A percentile compares a stretch with the other conserved stretches of the same genome.
Conservation (phyloP, 2,329 filamentous ascomycete genomes). For the Xylaria polymorpha region DNA sequence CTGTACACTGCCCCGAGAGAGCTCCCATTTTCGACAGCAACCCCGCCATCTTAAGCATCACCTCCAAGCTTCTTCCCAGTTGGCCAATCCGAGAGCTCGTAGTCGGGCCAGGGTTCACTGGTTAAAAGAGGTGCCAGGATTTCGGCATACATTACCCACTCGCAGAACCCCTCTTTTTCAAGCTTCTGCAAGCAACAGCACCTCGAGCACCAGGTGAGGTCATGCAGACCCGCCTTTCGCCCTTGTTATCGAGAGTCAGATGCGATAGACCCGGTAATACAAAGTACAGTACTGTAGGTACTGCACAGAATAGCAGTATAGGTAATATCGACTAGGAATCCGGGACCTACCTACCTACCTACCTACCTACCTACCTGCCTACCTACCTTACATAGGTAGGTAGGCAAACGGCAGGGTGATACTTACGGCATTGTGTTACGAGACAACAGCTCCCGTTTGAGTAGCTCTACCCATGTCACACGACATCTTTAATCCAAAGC, state of each 20-base stretch:
- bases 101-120: conserved; percentile 14
- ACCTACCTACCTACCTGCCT: not conserved
- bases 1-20: conserved; percentile 3
- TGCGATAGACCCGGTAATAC: not conserved
- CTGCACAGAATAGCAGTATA: not conserved
- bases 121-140: conserved; percentile 36
- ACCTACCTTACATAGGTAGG: not conserved
- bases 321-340: not conserved
- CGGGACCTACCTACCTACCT: not conserved
- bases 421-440: conserved; percentile 22
- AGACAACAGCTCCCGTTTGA: conserved; percentile 25
- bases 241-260: conserved; percentile 22
- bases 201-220: conserved; percentile 35
- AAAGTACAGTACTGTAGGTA: too few relatives aligned
- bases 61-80: conserved; percentile 25
- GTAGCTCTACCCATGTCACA: conserved; percentile 36
- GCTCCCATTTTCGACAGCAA: not conserved
- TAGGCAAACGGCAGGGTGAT: conserved; percentile 12
- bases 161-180: conserved; percentile 43
- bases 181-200: conserved; percentile 41
- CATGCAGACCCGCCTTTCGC: conserved; percentile 31
- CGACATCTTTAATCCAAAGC: conserved; percentile 29
- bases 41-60: conserved; percentile 21
- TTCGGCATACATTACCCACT: conserved; percentile 44
- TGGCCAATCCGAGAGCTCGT: conserved; percentile 35